phyloP scores from a whole-genome alignment of 2,329 filamentous ascomycete genomes.

The Pyricularia pennisetigena region DNA sequence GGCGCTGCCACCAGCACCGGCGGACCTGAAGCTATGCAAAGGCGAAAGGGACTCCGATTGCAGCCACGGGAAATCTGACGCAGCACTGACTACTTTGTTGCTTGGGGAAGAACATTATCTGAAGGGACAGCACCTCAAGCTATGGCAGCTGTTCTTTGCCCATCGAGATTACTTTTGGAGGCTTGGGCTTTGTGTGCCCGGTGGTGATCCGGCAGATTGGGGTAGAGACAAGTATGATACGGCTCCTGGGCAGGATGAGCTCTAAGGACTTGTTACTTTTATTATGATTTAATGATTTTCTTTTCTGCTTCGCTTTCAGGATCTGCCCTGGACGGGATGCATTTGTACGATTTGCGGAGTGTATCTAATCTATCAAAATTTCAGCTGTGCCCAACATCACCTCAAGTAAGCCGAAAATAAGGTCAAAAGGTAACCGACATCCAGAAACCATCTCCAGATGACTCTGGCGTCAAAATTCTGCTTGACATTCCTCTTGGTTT shows the following conservation, averaged over 20 bases:
- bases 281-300: background rate
- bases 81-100: conserved; percentile 27
- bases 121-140: conserved; percentile 40
- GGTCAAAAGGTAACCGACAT: background rate
- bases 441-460: background rate
- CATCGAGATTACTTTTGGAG: conserved; percentile 97
- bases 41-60: conserved; percentile 65
- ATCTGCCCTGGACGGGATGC: background rate
- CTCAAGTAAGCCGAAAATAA: background rate
- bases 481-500: no score
- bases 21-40: conserved; percentile 61
- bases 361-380: background rate
- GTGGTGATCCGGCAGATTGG: conserved; percentile 63
- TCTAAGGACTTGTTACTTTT: conserved; percentile 17
- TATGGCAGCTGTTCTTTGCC: conserved; percentile 91
- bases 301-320: background rate
- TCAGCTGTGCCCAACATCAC: background rate
- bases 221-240: conserved; percentile 36
- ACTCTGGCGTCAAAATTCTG: background rate
- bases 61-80: conserved; percentile 35
- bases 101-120: background rate
- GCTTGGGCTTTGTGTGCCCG: conserved; percentile 79
- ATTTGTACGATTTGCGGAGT: background rate
- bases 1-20: conserved; percentile 54
- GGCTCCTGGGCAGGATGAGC: conserved; percentile 19